A percentile compares a stretch with the other conserved stretches of the same genome.
Evolutionary conservation across 2,329 filamentous ascomycete genomes (phyloP).

Genomic region (Phoma sp.): DNA sequence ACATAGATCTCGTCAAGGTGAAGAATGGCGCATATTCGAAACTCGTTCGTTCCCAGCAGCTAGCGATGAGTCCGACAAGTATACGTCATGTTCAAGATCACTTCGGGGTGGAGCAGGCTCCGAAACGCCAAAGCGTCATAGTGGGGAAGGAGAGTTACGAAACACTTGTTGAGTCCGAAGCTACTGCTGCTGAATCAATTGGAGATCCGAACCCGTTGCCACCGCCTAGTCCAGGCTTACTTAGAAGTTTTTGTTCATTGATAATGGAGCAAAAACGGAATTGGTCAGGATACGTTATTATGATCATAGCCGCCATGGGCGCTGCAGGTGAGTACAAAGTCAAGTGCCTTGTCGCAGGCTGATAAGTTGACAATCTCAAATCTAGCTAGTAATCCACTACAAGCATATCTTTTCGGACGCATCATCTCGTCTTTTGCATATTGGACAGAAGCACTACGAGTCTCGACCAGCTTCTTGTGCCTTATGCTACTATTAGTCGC

Average conservation of each 20-base stretch:
- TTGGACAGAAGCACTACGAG: constrained; percentile 24
- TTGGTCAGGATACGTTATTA: constrained; percentile 20
- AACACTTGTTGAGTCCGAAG: constrained; percentile 18
- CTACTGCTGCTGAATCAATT: constrained; percentile 47
- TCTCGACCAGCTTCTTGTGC: constrained; percentile 54
- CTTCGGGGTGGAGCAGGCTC: constrained; percentile 6
- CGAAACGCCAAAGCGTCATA: constrained; percentile 46
- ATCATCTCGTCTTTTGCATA: constrained; percentile 33
- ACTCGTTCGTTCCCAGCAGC: constrained; percentile 73
- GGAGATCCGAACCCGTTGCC: background rate
- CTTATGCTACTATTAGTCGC: constrained; percentile 31
- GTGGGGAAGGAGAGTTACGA: constrained; percentile 21
- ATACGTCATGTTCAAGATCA: background rate
- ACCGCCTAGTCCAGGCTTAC: background rate
- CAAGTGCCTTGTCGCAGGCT: background rate
- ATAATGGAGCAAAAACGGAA: constrained; percentile 30
- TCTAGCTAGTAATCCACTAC: constrained; percentile 27
- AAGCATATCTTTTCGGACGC: constrained; percentile 33
- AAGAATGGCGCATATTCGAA: constrained; percentile 68
- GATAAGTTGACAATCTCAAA: background rate
- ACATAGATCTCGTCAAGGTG: constrained; percentile 69
- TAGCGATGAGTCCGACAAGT: constrained; percentile 69
- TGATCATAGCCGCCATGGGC: constrained; percentile 28
- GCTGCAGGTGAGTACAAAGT: constrained; percentile 27
- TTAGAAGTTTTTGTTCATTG: constrained; percentile 18